phyloP scores from a whole-genome alignment of 1,284 basidiomycete species.

The Boletus hoseneyae region DNA sequence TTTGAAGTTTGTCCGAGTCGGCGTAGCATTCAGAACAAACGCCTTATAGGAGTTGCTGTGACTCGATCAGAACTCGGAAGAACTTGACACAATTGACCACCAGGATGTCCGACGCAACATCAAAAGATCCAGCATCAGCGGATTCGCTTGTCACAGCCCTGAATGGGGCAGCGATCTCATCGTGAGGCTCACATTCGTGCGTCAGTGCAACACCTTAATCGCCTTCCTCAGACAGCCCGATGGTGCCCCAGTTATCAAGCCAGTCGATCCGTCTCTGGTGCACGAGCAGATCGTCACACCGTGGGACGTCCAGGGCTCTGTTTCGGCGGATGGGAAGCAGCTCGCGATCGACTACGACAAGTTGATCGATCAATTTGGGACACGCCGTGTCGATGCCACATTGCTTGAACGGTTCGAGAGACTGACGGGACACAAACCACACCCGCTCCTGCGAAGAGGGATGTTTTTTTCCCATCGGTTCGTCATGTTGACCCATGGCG shows the following conservation, averaged over 20 bases:
- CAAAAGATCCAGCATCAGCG: conserved; percentile 3
- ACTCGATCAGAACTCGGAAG: too few species aligned
- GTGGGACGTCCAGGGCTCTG: conserved; percentile 96
- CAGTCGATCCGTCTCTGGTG: conserved; percentile 28
- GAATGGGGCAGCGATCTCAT: conserved; percentile 17
- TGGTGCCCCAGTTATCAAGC: conserved; percentile 30
- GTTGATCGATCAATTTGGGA: conserved; percentile 93
- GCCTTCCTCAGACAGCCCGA: conserved; percentile 11
- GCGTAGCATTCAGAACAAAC: too few species aligned
- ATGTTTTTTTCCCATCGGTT: conserved; percentile 99
- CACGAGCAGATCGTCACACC: conserved; percentile 91
- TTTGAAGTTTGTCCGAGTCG: not conserved
- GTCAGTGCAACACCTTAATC: not conserved
- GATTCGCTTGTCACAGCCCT: conserved; percentile 16
- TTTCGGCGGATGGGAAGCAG: conserved; percentile 86
- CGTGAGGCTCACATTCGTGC: conserved; percentile 15
- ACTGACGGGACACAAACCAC: conserved; percentile 89
- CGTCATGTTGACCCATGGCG: conserved; percentile 23
- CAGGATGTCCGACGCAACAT: conserved; percentile 14
- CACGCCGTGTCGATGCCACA: conserved; percentile 73
- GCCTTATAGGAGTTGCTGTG: not conserved
- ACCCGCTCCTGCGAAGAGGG: conserved; percentile 86
- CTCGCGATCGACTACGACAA: conserved; percentile 96
- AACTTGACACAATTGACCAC: not conserved
- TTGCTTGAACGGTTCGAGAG: conserved; percentile 89